These are phyloP conservation scores for Aspergillus piperis DNA, from an alignment of 2,329 filamentous ascomycete species.

Conservation along the genomic window DNA sequence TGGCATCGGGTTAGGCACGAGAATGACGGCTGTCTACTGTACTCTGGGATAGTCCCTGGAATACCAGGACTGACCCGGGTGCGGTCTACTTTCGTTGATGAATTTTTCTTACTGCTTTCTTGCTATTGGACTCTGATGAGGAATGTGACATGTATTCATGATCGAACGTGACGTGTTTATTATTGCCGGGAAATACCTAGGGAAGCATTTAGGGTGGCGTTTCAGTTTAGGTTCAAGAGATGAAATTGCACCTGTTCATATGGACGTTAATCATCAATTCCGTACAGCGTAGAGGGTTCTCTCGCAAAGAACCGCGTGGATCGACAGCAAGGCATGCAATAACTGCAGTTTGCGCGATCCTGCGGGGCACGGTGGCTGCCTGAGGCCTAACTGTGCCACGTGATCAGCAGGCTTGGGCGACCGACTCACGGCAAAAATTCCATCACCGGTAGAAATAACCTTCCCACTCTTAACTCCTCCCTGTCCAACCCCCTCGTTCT, in stretches of 20 bases:
- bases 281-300: too few species aligned
- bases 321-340: too few species aligned
- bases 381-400: slow-evolving; percentile 21
- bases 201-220: slow-evolving; percentile 14
- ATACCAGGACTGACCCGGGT: not conserved
- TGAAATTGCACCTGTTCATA: not conserved
- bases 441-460: slow-evolving; percentile 29
- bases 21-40: not conserved
- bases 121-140: slow-evolving; percentile 10
- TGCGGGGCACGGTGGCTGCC: slow-evolving; percentile 23
- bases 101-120: not conserved
- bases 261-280: too few species aligned
- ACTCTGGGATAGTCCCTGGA: not conserved
- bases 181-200: slow-evolving; percentile 6
- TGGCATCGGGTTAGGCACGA: not conserved
- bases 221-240: not conserved
- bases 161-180: slow-evolving; percentile 8
- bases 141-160: slow-evolving; percentile 23
- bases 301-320: too few species aligned
- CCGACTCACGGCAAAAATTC: slow-evolving; percentile 30
- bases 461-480: slow-evolving; percentile 33
- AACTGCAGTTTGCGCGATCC: slow-evolving; percentile 4
- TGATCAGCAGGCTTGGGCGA: slow-evolving; percentile 22
- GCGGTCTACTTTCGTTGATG: slow-evolving; percentile 4
- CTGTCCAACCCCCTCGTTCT: slow-evolving; percentile 22